A percentile compares a stretch with the other conserved stretches of the same genome.
phyloP scores from a whole-genome alignment of 225 moss, liverwort and hornwort species.

The Antitrichia curtipendula region DNA sequence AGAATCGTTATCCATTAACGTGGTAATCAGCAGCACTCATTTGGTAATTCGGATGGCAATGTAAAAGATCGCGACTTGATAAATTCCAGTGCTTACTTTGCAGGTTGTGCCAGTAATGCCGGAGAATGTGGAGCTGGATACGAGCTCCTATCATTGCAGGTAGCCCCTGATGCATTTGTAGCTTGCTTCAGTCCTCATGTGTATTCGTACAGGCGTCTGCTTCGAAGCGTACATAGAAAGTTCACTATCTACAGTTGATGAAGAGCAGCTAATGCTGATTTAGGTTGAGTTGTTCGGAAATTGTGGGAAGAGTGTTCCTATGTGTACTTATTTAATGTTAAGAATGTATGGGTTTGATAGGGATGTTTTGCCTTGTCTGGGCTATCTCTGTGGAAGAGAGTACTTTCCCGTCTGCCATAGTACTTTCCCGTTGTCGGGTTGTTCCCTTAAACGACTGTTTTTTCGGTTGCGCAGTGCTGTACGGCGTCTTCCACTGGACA shows the following conservation, averaged over 20 bases:
- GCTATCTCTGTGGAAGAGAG: background rate
- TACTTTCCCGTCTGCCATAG: background rate
- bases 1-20: background rate
- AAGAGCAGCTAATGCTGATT: background rate
- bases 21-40: background rate
- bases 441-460: background rate
- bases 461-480: constrained; percentile 46
- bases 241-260: background rate
- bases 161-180: constrained; percentile 1
- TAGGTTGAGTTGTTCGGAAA: background rate
- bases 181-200: background rate
- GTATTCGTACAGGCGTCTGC: background rate
- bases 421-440: background rate
- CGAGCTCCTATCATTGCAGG: constrained; percentile 96
- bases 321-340: background rate
- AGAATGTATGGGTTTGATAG: background rate
- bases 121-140: constrained; percentile 64
- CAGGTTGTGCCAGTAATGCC: constrained; percentile 60
- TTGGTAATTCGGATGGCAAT: background rate
- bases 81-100: background rate
- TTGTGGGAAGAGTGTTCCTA: background rate
- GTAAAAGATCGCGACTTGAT: background rate
- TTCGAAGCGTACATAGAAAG: background rate
- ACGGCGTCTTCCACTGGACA: constrained; percentile 77
- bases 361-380: background rate